Evolutionary conservation across 495 filamentous ascomycete genomes (phyloP).

Genomic region (Penicillium desertorum): DNA sequence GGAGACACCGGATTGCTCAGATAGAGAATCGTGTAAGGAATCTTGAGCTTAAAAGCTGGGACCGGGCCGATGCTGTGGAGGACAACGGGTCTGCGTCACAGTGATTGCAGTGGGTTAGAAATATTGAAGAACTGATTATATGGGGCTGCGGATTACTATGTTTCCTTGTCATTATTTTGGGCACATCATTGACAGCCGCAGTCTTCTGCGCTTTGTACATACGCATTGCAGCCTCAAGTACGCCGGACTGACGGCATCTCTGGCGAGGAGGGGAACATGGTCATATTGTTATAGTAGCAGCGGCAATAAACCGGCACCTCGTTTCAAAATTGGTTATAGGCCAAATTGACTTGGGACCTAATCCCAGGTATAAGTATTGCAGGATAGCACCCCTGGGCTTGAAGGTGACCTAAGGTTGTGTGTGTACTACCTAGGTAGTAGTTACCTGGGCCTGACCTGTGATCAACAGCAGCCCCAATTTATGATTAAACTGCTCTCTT

Average conservation of each 20-base stretch:
- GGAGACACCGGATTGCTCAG: slow-evolving; percentile 51
- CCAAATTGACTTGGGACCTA: background rate
- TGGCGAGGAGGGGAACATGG: background rate
- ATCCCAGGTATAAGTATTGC: background rate
- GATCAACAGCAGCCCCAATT: background rate
- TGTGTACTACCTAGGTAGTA: background rate
- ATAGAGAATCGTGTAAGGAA: slow-evolving; percentile 55
- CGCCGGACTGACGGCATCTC: background rate
- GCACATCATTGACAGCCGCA: background rate
- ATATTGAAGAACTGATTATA: background rate
- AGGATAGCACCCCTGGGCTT: background rate
- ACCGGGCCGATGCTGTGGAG: slow-evolving; percentile 66
- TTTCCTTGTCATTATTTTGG: background rate
- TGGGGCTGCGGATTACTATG: background rate
- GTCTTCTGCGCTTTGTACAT: slow-evolving; percentile 7
- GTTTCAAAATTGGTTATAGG: no score
- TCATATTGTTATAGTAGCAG: background rate
- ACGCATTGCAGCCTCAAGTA: background rate
- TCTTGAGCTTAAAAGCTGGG: slow-evolving; percentile 75
- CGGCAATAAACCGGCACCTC: no score
- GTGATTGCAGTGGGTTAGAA: slow-evolving; percentile 4
- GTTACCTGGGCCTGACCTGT: background rate
- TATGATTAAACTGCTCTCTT: background rate
- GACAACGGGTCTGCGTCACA: slow-evolving; percentile 58
- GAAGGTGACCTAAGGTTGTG: background rate